Percentiles rank a stretch among this genome's conserved stretches.
These are phyloP conservation scores for Russula virescens DNA, from an alignment of 768 basidiomycete genomes.

Conservation along the genomic window DNA sequence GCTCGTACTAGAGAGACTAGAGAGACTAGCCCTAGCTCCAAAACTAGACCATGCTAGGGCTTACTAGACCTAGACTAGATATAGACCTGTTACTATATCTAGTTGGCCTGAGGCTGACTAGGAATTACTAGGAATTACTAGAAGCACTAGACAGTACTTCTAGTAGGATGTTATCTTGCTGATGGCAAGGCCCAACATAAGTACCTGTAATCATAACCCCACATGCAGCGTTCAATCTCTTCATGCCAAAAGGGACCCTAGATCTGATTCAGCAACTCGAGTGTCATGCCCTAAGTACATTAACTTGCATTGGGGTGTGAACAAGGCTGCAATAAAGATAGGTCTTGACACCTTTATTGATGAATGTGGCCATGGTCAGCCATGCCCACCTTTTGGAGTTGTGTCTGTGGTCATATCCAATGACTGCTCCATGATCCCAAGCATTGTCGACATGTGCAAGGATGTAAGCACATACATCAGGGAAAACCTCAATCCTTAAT, in stretches of 20 bases:
- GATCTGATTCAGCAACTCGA: background rate
- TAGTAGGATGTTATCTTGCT: no score
- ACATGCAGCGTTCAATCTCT: slow-evolving; percentile 59
- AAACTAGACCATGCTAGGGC: no score
- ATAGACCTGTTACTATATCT: no score
- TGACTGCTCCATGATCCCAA: slow-evolving; percentile 58
- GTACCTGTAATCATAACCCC: slow-evolving; percentile 89
- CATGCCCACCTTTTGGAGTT: slow-evolving; percentile 74
- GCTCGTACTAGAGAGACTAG: no score
- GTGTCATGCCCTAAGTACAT: background rate
- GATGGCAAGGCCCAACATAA: slow-evolving; percentile 1
- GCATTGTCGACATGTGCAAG: slow-evolving; percentile 48
- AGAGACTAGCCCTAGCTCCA: no score
- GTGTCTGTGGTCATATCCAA: slow-evolving; percentile 83
- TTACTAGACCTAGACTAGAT: no score
- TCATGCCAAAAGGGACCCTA: slow-evolving; percentile 78
- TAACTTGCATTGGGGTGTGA: slow-evolving; percentile 72
- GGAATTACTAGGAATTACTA: no score
- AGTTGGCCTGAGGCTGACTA: no score
- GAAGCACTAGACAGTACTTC: no score
- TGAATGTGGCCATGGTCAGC: slow-evolving; percentile 67
- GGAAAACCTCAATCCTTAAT: no score
- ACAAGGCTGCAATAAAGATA: slow-evolving; percentile 65
- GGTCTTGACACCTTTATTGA: slow-evolving; percentile 57
- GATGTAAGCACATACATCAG: slow-evolving; percentile 72